phyloP scores from a whole-genome alignment of 1,139 yeast genomes.

The Citeromyces hawaiiensis region DNA sequence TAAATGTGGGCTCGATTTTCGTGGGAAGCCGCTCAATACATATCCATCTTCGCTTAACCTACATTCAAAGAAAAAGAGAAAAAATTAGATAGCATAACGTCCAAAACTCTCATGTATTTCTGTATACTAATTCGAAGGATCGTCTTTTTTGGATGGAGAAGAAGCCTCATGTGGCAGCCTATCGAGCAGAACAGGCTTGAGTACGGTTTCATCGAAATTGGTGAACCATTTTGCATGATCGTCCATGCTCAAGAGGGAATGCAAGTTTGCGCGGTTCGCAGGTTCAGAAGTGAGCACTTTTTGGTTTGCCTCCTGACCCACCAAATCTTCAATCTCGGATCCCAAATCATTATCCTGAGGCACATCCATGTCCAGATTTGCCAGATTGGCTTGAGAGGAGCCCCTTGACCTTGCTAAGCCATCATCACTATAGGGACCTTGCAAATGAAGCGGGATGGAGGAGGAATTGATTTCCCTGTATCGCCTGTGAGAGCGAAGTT shows the following conservation, averaged over 20 bases:
- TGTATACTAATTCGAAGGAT: too few relatives aligned
- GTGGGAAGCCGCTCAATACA: too few relatives aligned
- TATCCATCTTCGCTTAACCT: too few relatives aligned
- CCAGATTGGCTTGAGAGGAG: conserved; percentile 5
- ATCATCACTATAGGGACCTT: conserved; percentile 11
- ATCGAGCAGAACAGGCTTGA: conserved; percentile 88
- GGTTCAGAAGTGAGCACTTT: conserved; percentile 5
- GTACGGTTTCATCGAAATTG: conserved; percentile 85
- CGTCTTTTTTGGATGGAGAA: not conserved
- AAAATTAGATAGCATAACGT: too few relatives aligned
- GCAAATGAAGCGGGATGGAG: conserved; percentile 3
- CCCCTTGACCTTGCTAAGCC: conserved; percentile 6
- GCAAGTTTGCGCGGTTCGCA: conserved; percentile 5
- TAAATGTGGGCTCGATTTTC: too few relatives aligned
- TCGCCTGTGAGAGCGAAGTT: conserved; percentile 20
- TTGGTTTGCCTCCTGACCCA: conserved; percentile 6
- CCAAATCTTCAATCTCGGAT: conserved; percentile 13
- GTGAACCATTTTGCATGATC: conserved; percentile 88
- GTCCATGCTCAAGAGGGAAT: conserved; percentile 40
- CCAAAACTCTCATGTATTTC: too few relatives aligned
- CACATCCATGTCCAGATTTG: conserved; percentile 6
- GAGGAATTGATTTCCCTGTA: conserved; percentile 8
- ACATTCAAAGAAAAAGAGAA: too few relatives aligned
- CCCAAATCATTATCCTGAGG: conserved; percentile 11
- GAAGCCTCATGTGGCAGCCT: conserved; percentile 10